Base-by-base conservation (phyloP, 352 stramenopile species). In the Phytophthora ohioensis region DNA sequence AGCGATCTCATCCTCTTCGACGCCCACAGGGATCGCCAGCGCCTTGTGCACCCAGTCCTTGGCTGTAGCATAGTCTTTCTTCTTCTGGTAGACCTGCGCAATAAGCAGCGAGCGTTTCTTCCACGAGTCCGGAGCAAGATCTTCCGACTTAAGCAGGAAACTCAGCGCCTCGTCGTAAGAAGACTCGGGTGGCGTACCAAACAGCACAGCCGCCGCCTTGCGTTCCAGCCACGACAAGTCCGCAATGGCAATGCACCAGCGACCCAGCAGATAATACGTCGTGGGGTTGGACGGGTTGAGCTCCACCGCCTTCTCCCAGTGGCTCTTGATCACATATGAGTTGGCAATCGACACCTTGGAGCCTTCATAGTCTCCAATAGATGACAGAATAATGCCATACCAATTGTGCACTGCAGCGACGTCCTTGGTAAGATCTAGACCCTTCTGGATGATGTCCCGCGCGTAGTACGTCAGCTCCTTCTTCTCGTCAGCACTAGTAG, bases 21-120 rank as follows among this genome's bases (percentile, higher is more conserved):
- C 82, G 31, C 70, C 57, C 17, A 80, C 60, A 7, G 86, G 79
- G 52, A 93, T 80, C 3, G 74, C 78, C n/a, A 93, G 71, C 57
- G 86, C 77, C 73, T 93, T 93, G 60, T 81, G 59, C 15, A 80
- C 66, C 89, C 89, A 97, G 21, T 91, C 71, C 71, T 93, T 90
- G 34, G 89, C 81, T 41, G 78, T 78, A 10, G 59, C 68, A 46
- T 64, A 76, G 71, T 96, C 69, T 58, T 87, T 88, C 67, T 91
- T 85, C 80, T 96, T 96, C 56, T 87, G 71, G 74, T 96, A 91
- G 35, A 92, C 85, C 48, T 95, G 81, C 12, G 89, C 87, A 36
- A 97, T 88, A 27, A 95, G 79, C 39, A 95, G 48, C 64, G 87
- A 74, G 67, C 94, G 94, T 68, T 91, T 92, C 75, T 95, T 97